Conservation (phyloP, 768 basidiomycete species). For the Steccherinum ochraceum region DNA sequence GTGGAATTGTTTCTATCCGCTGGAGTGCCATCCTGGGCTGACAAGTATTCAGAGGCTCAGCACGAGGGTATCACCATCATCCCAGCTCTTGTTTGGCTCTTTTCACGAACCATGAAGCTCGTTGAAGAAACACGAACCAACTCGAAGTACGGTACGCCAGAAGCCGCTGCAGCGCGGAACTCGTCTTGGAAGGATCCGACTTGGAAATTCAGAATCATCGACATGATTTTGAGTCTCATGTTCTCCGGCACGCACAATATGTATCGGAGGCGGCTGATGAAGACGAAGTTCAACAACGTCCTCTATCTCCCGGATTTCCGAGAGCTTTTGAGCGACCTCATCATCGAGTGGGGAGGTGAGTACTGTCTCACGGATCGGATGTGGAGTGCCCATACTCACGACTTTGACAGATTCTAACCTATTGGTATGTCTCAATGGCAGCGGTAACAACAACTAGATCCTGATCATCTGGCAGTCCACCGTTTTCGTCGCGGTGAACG, state of each 20-base stretch:
- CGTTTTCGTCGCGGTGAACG: slow-evolving; percentile 14
- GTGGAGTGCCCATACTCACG: too few relatives aligned
- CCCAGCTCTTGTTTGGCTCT: slow-evolving; percentile 15
- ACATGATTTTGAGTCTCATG: slow-evolving; percentile 11
- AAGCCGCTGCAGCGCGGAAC: slow-evolving; percentile 3
- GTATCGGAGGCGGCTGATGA: slow-evolving; percentile 18
- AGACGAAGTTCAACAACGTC: slow-evolving; percentile 9
- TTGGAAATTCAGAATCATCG: slow-evolving; percentile 9
- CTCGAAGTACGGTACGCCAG: slow-evolving; percentile 13
- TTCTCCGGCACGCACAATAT: slow-evolving; percentile 16
- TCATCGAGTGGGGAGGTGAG: slow-evolving; percentile 22
- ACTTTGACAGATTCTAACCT: slow-evolving; percentile 14
- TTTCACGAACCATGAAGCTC: slow-evolving; percentile 13
- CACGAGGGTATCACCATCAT: slow-evolving; percentile 3
- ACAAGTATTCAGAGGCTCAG: not conserved
- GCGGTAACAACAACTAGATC: not conserved
- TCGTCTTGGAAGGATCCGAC: slow-evolving; percentile 6
- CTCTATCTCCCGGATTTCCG: slow-evolving; percentile 15
- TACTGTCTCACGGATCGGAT: too few relatives aligned
- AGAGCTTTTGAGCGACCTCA: slow-evolving; percentile 14
- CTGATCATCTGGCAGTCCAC: too few relatives aligned
- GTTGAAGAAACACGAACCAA: slow-evolving; percentile 9
- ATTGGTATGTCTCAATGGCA: slow-evolving; percentile 8
- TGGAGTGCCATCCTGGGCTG: too few relatives aligned
- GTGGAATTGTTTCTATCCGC: too few relatives aligned